These are phyloP conservation scores for Berberis thunbergii DNA, from an alignment of 164 flowering plant genomes.

Conservation along the genomic window DNA sequence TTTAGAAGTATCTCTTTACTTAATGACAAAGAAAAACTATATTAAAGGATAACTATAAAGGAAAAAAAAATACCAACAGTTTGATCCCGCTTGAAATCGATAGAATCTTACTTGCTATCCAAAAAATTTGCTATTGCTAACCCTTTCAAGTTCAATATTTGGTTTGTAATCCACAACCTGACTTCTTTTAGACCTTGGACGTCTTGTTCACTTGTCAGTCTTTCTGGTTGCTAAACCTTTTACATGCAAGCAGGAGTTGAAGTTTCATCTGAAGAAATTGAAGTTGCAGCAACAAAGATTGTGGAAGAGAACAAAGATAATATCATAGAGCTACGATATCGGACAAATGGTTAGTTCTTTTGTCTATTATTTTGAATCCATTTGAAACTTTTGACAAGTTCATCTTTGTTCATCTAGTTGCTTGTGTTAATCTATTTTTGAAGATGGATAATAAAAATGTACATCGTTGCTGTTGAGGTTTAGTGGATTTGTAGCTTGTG, in stretches of 20 bases:
- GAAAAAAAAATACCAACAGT: background rate
- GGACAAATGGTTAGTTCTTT: conserved; percentile 52
- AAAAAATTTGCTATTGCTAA: background rate
- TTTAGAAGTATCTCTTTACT: too few species aligned
- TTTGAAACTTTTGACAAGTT: background rate
- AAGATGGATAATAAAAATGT: too few species aligned
- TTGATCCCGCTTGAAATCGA: background rate
- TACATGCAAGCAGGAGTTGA: conserved; percentile 45
- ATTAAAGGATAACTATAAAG: too few species aligned
- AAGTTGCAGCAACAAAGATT: conserved; percentile 38
- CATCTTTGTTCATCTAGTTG: background rate
- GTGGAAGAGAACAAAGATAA: conserved; percentile 50
- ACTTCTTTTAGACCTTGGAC: background rate
- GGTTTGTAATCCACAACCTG: too few species aligned
- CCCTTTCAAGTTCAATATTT: background rate
- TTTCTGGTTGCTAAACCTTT: background rate
- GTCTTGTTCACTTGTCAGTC: background rate
- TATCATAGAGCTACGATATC: conserved; percentile 59
- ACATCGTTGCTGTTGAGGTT: too few species aligned
- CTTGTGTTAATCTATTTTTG: background rate
- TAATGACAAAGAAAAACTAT: too few species aligned
- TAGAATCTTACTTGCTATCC: background rate
- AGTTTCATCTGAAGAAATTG: conserved; percentile 57
- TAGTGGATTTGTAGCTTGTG: too few species aligned
- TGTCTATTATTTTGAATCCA: background rate